Percentiles rank a stretch among this genome's conserved stretches.
These are phyloP conservation scores for Dactylella cylindrospora DNA, from an alignment of 2,329 filamentous ascomycete species.

Conservation along the genomic window DNA sequence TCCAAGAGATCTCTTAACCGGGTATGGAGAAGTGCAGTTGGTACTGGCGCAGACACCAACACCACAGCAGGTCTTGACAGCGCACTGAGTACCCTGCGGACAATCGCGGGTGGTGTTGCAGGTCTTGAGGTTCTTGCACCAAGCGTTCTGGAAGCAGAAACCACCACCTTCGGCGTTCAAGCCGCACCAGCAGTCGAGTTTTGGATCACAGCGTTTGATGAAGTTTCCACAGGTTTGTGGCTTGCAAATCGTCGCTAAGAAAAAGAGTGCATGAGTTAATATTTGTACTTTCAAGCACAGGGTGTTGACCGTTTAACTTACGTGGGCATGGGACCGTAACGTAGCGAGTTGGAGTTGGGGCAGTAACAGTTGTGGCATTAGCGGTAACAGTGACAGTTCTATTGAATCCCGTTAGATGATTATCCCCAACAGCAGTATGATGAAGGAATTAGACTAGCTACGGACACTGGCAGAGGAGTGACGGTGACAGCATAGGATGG, in stretches of 20 bases:
- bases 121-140: constrained; percentile 23
- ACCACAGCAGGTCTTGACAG: constrained; percentile 40
- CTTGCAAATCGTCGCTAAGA: constrained; percentile 36
- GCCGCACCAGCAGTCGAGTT: constrained; percentile 40
- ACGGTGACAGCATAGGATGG: constrained; percentile 36
- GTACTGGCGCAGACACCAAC: constrained; percentile 36
- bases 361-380: constrained; percentile 34
- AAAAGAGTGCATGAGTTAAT: neutral
- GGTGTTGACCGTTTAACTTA: neutral
- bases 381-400: constrained; percentile 35
- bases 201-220: constrained; percentile 34
- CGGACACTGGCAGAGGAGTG: constrained; percentile 37
- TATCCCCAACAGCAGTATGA: neutral
- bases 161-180: constrained; percentile 30
- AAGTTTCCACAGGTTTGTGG: constrained; percentile 37
- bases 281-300: neutral
- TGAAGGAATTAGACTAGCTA: neutral
- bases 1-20: constrained; percentile 31
- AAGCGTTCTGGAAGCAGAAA: constrained; percentile 43
- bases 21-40: constrained; percentile 36
- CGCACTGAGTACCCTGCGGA: constrained; percentile 28
- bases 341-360: constrained; percentile 22
- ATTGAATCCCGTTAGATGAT: neutral
- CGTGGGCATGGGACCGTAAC: constrained; percentile 40
- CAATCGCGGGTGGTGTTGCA: constrained; percentile 34